Conservation (phyloP, 306 rosid genomes). For the Clitoria ternatea region DNA sequence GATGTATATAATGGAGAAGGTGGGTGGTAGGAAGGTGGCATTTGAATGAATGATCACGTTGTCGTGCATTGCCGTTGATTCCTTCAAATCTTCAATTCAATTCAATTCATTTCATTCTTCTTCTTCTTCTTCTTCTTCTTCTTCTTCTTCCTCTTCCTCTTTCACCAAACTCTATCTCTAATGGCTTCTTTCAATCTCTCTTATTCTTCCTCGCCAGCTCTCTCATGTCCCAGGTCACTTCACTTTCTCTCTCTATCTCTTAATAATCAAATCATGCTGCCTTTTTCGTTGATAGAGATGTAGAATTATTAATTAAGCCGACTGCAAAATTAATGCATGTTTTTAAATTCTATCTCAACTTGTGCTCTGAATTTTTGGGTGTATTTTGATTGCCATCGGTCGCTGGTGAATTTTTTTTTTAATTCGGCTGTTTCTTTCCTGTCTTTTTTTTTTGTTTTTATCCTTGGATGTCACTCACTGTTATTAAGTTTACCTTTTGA, state of each 20-base stretch:
- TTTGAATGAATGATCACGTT: too few species aligned
- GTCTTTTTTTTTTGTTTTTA: background rate
- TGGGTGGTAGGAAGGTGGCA: too few species aligned
- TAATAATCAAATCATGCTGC: background rate
- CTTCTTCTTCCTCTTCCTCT: background rate
- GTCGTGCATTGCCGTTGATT: background rate
- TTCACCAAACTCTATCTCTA: background rate
- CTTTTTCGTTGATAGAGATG: background rate
- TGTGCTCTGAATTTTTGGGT: too few species aligned
- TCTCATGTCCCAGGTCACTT: constrained; percentile 47
- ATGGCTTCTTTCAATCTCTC: constrained; percentile 65
- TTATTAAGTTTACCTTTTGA: constrained; percentile 1
- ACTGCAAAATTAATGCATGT: background rate
- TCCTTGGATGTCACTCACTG: constrained; percentile 3
- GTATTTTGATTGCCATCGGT: too few species aligned
- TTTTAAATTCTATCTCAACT: too few species aligned
- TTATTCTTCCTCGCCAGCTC: constrained; percentile 45
- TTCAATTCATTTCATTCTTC: background rate
- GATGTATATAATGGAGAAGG: too few species aligned
- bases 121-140: background rate
- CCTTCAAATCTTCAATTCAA: background rate
- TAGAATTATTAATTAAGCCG: background rate
- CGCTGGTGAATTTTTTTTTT: too few species aligned
- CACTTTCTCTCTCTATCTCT: background rate
- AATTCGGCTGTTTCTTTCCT: background rate